phyloP scores from a whole-genome alignment of 495 filamentous ascomycete genomes.

The Neohortaea acidophila region DNA sequence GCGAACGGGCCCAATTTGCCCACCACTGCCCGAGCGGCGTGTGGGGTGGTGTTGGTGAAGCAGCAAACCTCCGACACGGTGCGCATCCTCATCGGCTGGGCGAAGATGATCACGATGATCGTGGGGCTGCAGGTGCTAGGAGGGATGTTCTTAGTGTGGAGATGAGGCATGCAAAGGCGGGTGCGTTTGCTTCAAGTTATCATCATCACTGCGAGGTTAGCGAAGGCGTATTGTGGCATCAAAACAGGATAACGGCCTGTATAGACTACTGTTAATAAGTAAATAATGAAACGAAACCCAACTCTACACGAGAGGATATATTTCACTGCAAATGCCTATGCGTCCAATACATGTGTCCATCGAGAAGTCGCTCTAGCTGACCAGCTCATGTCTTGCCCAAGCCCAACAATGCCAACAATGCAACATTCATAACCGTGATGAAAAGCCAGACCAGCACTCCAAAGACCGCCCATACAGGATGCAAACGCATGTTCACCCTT shows the following conservation, averaged over 20 bases:
- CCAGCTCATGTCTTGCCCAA: slow-evolving; percentile 7
- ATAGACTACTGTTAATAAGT: too few relatives aligned
- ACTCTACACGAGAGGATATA: too few relatives aligned
- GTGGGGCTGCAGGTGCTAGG: slow-evolving; percentile 6
- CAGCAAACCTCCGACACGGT: slow-evolving; percentile 1
- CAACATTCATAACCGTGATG: slow-evolving; percentile 30
- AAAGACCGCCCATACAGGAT: slow-evolving; percentile 22
- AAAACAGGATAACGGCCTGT: too few relatives aligned
- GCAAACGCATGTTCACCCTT: slow-evolving; percentile 25
- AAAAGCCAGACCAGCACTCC: slow-evolving; percentile 27
- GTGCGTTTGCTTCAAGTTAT: too few relatives aligned
- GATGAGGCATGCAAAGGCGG: too few relatives aligned
- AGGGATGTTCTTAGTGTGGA: slow-evolving; percentile 2
- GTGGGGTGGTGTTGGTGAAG: slow-evolving; percentile 16
- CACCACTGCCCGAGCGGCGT: slow-evolving; percentile 10
- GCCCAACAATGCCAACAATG: slow-evolving; percentile 24
- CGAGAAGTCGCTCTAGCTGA: too few relatives aligned
- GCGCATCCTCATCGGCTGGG: not conserved
- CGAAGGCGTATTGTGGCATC: too few relatives aligned
- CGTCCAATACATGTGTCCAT: too few relatives aligned
- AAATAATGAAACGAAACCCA: too few relatives aligned
- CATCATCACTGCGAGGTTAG: too few relatives aligned
- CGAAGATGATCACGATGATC: not conserved
- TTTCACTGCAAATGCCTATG: too few relatives aligned
- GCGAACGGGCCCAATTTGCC: slow-evolving; percentile 16